Conservation (phyloP, 192 early-diverging fungal species). For the Coemansia guatemalensis region DNA sequence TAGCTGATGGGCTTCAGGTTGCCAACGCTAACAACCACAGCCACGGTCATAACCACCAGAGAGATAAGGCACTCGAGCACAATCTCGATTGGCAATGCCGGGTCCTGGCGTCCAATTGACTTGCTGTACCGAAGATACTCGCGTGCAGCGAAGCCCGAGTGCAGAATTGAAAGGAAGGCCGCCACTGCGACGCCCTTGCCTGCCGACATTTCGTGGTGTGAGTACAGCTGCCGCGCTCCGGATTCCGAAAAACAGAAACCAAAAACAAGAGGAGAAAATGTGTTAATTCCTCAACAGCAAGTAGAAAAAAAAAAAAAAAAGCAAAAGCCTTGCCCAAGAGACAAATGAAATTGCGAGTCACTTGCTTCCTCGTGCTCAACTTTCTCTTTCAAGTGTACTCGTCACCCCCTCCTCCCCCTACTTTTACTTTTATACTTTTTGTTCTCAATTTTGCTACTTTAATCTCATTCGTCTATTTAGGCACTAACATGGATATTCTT, state of each 20-base stretch:
- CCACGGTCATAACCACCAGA: constrained; percentile 48
- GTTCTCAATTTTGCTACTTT: constrained; percentile 6
- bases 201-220: constrained; percentile 9
- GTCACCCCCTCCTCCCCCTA: neutral
- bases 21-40: constrained; percentile 38
- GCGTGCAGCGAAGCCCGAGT: constrained; percentile 50
- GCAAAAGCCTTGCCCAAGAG: too few relatives aligned
- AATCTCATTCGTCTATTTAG: neutral
- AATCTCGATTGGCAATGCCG: constrained; percentile 40
- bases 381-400: constrained; percentile 13
- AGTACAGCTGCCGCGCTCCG: constrained; percentile 4
- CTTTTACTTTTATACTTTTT: neutral
- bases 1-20: constrained; percentile 50
- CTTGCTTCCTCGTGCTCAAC: neutral
- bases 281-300: neutral
- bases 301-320: constrained; percentile 6
- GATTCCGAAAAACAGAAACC: neutral
- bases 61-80: constrained; percentile 45
- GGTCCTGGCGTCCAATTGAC: constrained; percentile 44
- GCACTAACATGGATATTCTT: constrained; percentile 31
- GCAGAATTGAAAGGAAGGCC: constrained; percentile 47
- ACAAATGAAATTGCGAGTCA: too few relatives aligned
- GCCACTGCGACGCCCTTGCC: constrained; percentile 41
- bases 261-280: constrained; percentile 3
- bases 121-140: constrained; percentile 50